These are phyloP conservation scores for Candida gigantensis DNA, from an alignment of 1,139 yeast genomes.

Conservation along the genomic window DNA sequence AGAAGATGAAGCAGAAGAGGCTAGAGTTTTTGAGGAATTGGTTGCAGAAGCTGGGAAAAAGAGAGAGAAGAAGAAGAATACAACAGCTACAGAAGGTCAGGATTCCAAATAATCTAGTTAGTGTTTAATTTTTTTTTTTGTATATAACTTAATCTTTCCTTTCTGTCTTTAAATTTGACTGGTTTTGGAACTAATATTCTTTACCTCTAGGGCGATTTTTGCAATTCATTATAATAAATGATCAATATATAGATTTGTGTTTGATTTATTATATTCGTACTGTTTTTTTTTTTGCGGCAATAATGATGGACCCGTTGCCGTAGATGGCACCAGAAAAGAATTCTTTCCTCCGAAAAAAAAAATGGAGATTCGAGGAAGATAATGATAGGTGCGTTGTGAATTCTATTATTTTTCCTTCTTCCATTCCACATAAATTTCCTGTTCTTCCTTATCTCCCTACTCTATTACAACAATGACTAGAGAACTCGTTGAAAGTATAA, in stretches of 20 bases:
- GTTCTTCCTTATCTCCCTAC: background rate
- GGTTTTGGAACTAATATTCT: background rate
- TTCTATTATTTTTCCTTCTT: too few species aligned
- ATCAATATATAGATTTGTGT: too few species aligned
- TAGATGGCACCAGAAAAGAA: constrained; percentile 8
- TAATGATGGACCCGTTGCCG: too few species aligned
- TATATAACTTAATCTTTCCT: too few species aligned
- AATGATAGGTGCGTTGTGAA: too few species aligned
- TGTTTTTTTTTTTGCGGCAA: constrained; percentile 1
- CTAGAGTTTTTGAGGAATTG: constrained; percentile 83
- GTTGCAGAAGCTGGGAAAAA: constrained; percentile 90
- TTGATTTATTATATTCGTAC: too few species aligned
- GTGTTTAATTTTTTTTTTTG: background rate
- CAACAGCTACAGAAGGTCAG: background rate
- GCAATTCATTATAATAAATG: too few species aligned
- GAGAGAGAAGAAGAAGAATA: constrained; percentile 53
- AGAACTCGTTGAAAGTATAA: constrained; percentile 11
- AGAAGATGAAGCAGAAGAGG: constrained; percentile 87
- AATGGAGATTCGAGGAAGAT: background rate
- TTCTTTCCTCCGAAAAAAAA: too few species aligned
- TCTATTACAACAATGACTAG: constrained; percentile 3
- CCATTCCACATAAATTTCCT: too few species aligned
- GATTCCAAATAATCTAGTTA: background rate
- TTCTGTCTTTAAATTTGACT: background rate
- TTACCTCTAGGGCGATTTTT: too few species aligned